phyloP scores from a whole-genome alignment of 306 rosid species.

The Fragaria vesca region DNA sequence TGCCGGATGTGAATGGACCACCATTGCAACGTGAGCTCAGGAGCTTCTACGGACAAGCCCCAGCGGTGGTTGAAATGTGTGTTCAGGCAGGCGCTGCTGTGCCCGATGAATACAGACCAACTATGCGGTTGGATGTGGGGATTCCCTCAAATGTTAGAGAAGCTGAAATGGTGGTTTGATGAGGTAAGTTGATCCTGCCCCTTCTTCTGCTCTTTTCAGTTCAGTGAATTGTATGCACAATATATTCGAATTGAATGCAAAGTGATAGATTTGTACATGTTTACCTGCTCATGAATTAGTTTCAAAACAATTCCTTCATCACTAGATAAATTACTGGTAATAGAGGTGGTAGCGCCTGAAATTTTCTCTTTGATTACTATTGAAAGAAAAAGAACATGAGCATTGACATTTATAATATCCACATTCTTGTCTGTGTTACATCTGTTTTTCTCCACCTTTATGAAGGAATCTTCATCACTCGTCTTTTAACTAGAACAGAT shows the following conservation, averaged over 20 bases:
- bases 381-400: neutral
- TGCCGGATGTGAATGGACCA: constrained; percentile 73
- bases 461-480: neutral
- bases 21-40: constrained; percentile 73
- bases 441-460: neutral
- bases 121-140: constrained; percentile 92
- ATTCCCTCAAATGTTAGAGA: constrained; percentile 71
- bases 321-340: neutral
- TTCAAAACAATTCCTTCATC: neutral
- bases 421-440: neutral
- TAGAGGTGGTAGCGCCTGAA: neutral
- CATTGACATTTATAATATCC: neutral
- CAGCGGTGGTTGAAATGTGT: constrained; percentile 85
- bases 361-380: neutral
- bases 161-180: constrained; percentile 95
- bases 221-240: neutral
- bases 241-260: neutral
- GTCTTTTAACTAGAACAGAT: neutral
- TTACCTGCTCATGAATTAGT: neutral
- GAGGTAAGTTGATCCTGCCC: neutral
- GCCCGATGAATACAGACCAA: constrained; percentile 72
- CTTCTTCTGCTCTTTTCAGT: neutral
- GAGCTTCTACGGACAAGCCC: constrained; percentile 86
- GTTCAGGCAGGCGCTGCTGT: constrained; percentile 86
- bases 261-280: neutral